Evolutionary conservation across 805 yeast species (phyloP).

Genomic region (Kodamaea laetipori): DNA sequence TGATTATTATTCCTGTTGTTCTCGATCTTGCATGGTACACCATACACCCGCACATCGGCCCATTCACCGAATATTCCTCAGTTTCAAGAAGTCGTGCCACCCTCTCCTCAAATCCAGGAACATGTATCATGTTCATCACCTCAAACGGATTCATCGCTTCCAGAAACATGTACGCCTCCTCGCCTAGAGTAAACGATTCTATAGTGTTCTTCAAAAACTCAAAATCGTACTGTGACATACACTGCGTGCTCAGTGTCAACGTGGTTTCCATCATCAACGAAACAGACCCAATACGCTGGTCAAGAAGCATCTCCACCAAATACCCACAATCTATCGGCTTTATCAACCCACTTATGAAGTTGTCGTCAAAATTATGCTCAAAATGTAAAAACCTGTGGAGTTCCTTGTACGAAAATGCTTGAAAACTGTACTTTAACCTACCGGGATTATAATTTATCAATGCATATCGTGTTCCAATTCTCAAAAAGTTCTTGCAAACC

Average conservation of each 20-base stretch:
- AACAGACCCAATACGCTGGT: conserved; percentile 5
- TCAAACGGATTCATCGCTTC: conserved; percentile 5
- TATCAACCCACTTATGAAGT: conserved; percentile 6
- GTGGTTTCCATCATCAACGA: conserved; percentile 1
- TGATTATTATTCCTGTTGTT: conserved; percentile 2
- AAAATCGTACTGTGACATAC: conserved; percentile 10
- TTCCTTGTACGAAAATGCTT: conserved; percentile 7
- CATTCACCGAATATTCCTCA: not conserved
- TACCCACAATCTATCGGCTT: conserved; percentile 4
- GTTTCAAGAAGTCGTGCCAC: not conserved
- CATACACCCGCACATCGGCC: not conserved
- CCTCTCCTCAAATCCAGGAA: not conserved
- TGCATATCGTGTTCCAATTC: conserved; percentile 8
- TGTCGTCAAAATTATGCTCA: conserved; percentile 6
- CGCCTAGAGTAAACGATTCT: not conserved
- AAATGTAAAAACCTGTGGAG: conserved; percentile 7
- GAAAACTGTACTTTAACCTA: conserved; percentile 1
- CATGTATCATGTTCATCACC: conserved; percentile 3
- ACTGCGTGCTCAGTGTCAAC: conserved; percentile 1
- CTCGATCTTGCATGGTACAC: conserved; percentile 2
- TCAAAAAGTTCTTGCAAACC: conserved; percentile 11
- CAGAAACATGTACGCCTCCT: not conserved
- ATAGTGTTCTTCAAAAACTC: conserved; percentile 8
- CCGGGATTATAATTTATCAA: not conserved
- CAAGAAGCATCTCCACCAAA: conserved; percentile 5